These are phyloP conservation scores for Dictyostelium brefeldianum DNA, from an alignment of 78 protist species.

Conservation along the genomic window DNA sequence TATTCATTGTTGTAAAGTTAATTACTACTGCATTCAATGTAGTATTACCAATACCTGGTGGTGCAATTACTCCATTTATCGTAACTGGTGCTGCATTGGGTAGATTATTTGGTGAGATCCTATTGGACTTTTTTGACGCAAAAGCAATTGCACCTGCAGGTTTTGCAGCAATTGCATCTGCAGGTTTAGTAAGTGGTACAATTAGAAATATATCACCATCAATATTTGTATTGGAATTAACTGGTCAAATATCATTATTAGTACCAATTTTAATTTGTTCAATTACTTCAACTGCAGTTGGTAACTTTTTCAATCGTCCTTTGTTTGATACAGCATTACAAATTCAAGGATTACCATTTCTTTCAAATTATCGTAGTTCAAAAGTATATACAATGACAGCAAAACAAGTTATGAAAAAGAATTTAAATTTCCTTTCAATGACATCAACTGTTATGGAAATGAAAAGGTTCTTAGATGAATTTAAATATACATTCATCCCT, in stretches of 20 bases:
- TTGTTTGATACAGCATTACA: constrained; percentile 83
- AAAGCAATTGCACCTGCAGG: constrained; percentile 62
- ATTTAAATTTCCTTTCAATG: constrained; percentile 60
- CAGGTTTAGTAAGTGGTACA: constrained; percentile 89
- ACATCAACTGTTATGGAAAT: constrained; percentile 19
- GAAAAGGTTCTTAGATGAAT: background rate
- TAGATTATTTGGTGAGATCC: constrained; percentile 79
- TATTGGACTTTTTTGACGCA: constrained; percentile 28
- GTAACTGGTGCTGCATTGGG: constrained; percentile 89
- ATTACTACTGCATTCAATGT: constrained; percentile 74
- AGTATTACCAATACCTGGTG: constrained; percentile 88
- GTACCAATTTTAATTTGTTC: constrained; percentile 89
- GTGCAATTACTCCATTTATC: constrained; percentile 88
- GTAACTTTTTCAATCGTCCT: constrained; percentile 78
- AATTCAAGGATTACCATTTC: constrained; percentile 85
- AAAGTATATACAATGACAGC: constrained; percentile 81
- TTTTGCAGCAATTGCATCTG: constrained; percentile 91
- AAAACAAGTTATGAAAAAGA: constrained; percentile 55
- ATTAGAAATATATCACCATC: constrained; percentile 88
- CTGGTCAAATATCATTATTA: constrained; percentile 86
- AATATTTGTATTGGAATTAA: constrained; percentile 89
- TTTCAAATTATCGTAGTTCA: constrained; percentile 32
- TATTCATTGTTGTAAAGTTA: constrained; percentile 59
- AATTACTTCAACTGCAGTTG: constrained; percentile 77
- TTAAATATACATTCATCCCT: constrained; percentile 52